Conservation (phyloP, 345 rosid genomes). For the Cardamine resedifolia region DNA sequence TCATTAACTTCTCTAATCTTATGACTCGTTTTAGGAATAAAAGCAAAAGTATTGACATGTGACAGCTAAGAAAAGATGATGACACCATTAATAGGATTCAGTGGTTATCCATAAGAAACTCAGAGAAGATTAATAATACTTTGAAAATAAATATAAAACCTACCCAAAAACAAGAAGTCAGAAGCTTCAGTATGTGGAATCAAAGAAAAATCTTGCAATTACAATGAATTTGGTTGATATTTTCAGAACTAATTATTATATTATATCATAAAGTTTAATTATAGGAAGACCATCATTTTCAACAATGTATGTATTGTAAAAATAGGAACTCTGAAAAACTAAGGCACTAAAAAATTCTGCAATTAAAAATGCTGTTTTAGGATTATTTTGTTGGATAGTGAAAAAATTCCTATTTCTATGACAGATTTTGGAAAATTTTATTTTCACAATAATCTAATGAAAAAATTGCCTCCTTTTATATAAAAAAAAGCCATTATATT, state of each 20-base stretch:
- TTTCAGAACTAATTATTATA: not conserved
- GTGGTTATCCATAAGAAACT: conserved; percentile 21
- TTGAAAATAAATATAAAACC: not conserved
- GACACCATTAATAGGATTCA: conserved; percentile 17
- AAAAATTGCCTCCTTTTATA: too few species aligned
- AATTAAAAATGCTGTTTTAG: too few species aligned
- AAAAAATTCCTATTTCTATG: too few species aligned
- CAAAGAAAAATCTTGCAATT: not conserved
- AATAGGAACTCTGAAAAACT: not conserved
- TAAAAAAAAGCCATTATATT: too few species aligned
- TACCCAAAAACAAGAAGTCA: not conserved
- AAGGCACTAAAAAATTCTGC: not conserved
- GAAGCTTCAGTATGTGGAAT: not conserved
- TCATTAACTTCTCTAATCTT: conserved; percentile 29
- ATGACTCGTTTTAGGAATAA: not conserved
- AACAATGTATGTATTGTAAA: not conserved
- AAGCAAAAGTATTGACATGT: conserved; percentile 27
- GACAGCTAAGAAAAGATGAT: conserved; percentile 25
- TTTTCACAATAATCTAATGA: too few species aligned
- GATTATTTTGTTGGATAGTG: not conserved
- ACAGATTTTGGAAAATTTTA: too few species aligned
- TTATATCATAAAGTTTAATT: not conserved
- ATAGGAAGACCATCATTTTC: not conserved
- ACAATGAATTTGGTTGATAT: not conserved
- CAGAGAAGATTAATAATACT: not conserved